Percentiles rank a stretch among this genome's conserved stretches.
These are phyloP conservation scores for Chalciporus piperatus DNA, from an alignment of 768 basidiomycete species.

Conservation along the genomic window DNA sequence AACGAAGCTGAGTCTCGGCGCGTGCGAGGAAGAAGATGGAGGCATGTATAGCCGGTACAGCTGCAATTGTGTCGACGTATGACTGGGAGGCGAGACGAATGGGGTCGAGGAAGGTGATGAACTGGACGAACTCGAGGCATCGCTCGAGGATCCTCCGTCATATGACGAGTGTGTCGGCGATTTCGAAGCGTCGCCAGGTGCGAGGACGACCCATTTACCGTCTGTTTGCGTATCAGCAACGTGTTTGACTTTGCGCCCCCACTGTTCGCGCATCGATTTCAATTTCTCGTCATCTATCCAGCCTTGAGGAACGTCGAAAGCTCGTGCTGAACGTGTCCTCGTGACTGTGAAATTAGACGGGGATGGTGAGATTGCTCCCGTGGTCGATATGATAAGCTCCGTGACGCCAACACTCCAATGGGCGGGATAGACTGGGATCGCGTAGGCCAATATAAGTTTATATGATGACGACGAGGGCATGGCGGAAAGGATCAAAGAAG, in stretches of 20 bases:
- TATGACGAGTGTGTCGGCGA: constrained; percentile 13
- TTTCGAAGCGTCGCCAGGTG: constrained; percentile 46
- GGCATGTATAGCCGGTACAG: constrained; percentile 73
- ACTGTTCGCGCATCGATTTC: constrained; percentile 65
- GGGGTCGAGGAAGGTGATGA: constrained; percentile 17
- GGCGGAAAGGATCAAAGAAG: constrained; percentile 73
- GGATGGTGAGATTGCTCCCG: constrained; percentile 11
- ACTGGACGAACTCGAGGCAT: constrained; percentile 24
- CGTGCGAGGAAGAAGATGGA: constrained; percentile 44
- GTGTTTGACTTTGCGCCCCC: constrained; percentile 67
- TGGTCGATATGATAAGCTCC: constrained; percentile 62
- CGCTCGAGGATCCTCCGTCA: constrained; percentile 15
- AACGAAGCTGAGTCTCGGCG: constrained; percentile 68
- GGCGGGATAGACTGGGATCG: constrained; percentile 73
- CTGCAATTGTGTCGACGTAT: constrained; percentile 58
- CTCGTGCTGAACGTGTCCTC: constrained; percentile 61
- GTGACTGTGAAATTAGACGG: constrained; percentile 45
- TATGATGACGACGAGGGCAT: constrained; percentile 53
- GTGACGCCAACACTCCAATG: constrained; percentile 81
- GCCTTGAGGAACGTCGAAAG: constrained; percentile 67
- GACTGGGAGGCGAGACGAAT: constrained; percentile 36
- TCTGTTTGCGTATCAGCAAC: constrained; percentile 80
- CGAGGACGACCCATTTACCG: constrained; percentile 82
- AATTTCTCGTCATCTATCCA: constrained; percentile 71
- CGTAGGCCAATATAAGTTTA: constrained; percentile 73